A percentile compares a stretch with the other conserved stretches of the same genome.
Evolutionary conservation across 1,284 basidiomycete genomes (phyloP).

Genomic region (Volvariella surrecta): DNA sequence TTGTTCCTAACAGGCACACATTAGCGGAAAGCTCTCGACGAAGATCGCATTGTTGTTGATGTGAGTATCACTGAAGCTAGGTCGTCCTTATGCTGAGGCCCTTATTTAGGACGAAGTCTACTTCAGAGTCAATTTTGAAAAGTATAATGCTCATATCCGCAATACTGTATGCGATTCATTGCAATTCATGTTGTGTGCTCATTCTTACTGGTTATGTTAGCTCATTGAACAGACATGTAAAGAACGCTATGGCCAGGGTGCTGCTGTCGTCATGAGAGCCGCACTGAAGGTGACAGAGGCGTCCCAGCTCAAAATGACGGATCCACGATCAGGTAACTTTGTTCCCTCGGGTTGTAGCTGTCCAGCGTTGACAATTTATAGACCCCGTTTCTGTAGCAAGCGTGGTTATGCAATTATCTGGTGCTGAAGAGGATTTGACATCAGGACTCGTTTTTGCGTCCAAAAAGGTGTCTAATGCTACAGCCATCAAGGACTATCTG

Average conservation of each 20-base stretch:
- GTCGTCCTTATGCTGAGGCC: slow-evolving; percentile 9
- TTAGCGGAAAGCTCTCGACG: slow-evolving; percentile 51
- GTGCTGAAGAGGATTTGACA: slow-evolving; percentile 42
- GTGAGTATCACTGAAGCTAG: slow-evolving; percentile 31
- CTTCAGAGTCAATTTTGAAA: slow-evolving; percentile 84
- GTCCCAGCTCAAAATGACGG: slow-evolving; percentile 52
- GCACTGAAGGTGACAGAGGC: slow-evolving; percentile 62
- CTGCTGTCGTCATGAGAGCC: slow-evolving; percentile 65
- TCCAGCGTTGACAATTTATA: slow-evolving; percentile 19
- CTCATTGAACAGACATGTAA: slow-evolving; percentile 67
- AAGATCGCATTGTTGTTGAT: slow-evolving; percentile 56
- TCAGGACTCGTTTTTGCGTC: slow-evolving; percentile 48
- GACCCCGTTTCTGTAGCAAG: slow-evolving; percentile 57
- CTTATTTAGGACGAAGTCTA: slow-evolving; percentile 54
- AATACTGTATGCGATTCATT: slow-evolving; percentile 56
- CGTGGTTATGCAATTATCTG: slow-evolving; percentile 51
- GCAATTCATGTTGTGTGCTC: slow-evolving; percentile 1
- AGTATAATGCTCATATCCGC: slow-evolving; percentile 83
- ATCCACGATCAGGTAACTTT: slow-evolving; percentile 53
- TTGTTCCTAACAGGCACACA: slow-evolving; percentile 6
- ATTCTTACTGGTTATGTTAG: slow-evolving; percentile 27
- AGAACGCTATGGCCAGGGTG: slow-evolving; percentile 72
- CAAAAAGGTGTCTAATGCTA: slow-evolving; percentile 49
- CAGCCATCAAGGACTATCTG: slow-evolving; percentile 68
- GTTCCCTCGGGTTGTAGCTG: slow-evolving; percentile 1